Base-by-base conservation (phyloP, 192 early-diverging fungal genomes). In the Allomyces macrogynus region DNA sequence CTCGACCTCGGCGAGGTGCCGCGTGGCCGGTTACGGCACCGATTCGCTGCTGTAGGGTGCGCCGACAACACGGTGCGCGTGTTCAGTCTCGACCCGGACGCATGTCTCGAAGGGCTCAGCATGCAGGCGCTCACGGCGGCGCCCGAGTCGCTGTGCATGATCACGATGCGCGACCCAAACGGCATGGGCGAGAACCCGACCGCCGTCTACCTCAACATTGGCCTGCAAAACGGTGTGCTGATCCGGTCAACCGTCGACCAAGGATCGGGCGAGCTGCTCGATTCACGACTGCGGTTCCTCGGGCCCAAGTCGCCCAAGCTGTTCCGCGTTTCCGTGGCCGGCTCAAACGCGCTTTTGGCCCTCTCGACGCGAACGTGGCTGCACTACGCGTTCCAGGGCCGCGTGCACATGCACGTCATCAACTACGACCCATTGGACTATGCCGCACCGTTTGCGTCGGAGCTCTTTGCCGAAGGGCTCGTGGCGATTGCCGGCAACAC, bases 31-130 rank as follows among this genome's bases (percentile, higher is more conserved):
- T 80, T 78, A 54, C 70, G 86, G 20, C 78, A 85, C 42, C 77
- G 80, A 25, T 94, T 92, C 68, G 77, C 90, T 75, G 90, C 96
- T 1, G 90, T 90, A 10, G 96, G 92, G 23, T 95, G 90, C 71
- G 85, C 78, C 62, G 96, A 99, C 71, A 78, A 81, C 66, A 94
- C 96, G 0, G 92, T 99, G 11, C 80, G 96, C 27, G 78, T 97
- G 32, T 72, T 94, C 44, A 84, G 87, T 12, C 75, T 95, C 64
- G 92, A 92, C 61, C 83, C 89, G 8, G 80, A 85, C 27, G 76
- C 72, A 24, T 87, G 89, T 62, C 76, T 91, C 4, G 87, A 95
- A 69, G 71, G 87, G 23, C 70, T 91, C 23, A 80, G 81, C 62
- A 79, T 91, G 78, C 83, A 87, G 76, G 88, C 87, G 14, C 62